Percentiles rank a stretch among this genome's conserved stretches.
Evolutionary conservation across 2,329 filamentous ascomycete genomes (phyloP).

Genomic region (Chaetomium sp.): DNA sequence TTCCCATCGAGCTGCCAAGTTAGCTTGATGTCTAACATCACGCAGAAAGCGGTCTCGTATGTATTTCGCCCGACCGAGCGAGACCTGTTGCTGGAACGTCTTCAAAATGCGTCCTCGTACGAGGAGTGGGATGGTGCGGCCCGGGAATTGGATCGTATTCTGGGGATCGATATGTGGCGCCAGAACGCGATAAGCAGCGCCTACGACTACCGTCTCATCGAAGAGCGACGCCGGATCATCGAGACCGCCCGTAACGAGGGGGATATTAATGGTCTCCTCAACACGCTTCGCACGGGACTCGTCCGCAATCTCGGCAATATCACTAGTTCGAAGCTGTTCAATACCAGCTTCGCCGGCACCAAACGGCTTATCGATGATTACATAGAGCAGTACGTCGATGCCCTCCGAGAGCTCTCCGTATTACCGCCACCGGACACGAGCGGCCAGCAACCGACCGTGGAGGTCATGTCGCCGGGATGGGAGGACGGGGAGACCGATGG

Average conservation of each 20-base stretch:
- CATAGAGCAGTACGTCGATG: conserved; percentile 73
- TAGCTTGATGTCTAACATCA: background rate
- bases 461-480: background rate
- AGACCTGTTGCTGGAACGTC: conserved; percentile 57
- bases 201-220: conserved; percentile 83
- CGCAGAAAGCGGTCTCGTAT: conserved; percentile 62
- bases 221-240: conserved; percentile 66
- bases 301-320: conserved; percentile 91
- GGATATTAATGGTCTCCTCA: conserved; percentile 68
- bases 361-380: conserved; percentile 91
- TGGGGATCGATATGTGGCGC: conserved; percentile 79
- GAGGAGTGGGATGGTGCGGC: conserved; percentile 87
- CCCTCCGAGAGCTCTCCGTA: conserved; percentile 67
- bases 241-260: conserved; percentile 59
- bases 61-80: conserved; percentile 58
- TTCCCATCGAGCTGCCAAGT: background rate
- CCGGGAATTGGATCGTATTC: conserved; percentile 70
- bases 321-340: conserved; percentile 72
- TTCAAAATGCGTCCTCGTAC: conserved; percentile 62
- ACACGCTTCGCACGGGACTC: conserved; percentile 70
- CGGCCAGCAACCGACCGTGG: background rate
- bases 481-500: conserved; percentile 8
- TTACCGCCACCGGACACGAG: conserved; percentile 51
- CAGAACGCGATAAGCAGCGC: conserved; percentile 72
- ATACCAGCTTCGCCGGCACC: conserved; percentile 78